A percentile compares a stretch with the other conserved stretches of the same genome.
Conservation (phyloP, 768 basidiomycete species). For the Dictyophora rubrovolvata region DNA sequence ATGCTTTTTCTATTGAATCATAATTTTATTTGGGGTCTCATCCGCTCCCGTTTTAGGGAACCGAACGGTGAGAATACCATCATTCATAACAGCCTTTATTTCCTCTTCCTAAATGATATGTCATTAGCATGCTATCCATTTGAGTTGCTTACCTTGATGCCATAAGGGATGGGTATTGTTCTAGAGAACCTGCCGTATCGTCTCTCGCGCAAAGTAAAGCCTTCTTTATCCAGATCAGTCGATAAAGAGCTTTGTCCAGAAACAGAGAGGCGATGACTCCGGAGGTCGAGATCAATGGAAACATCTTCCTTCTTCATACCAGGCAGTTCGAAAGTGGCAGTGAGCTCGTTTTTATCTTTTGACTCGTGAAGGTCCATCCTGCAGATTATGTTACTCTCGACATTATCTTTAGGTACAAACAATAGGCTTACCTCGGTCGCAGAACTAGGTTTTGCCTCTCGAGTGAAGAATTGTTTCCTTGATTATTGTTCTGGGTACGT, state of each 20-base stretch:
- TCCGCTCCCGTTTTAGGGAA: slow-evolving; percentile 39
- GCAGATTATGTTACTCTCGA: background rate
- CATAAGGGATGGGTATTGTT: slow-evolving; percentile 36
- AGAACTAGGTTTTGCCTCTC: background rate
- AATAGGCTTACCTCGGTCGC: background rate
- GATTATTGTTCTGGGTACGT: background rate
- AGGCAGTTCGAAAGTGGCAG: slow-evolving; percentile 46
- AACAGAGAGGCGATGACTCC: slow-evolving; percentile 36
- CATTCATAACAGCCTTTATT: slow-evolving; percentile 37
- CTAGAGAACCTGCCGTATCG: slow-evolving; percentile 40
- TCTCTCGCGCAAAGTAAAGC: slow-evolving; percentile 36
- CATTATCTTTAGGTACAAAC: background rate
- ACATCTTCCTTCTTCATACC: slow-evolving; percentile 41
- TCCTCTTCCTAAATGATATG: slow-evolving; percentile 28
- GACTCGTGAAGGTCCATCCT: slow-evolving; percentile 38
- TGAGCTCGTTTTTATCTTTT: slow-evolving; percentile 30
- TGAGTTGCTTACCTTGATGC: slow-evolving; percentile 30
- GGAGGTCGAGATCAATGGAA: slow-evolving; percentile 30
- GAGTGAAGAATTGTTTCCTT: background rate
- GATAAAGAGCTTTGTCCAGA: slow-evolving; percentile 32
- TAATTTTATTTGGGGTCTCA: slow-evolving; percentile 34
- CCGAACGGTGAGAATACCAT: slow-evolving; percentile 36
- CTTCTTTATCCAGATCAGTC: slow-evolving; percentile 23
- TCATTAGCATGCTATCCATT: background rate
- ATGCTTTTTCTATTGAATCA: slow-evolving; percentile 14